Percentiles rank a stretch among this genome's conserved stretches.
phyloP scores from a whole-genome alignment of 2,329 filamentous ascomycete genomes.

The Trichoderma simmonsii region DNA sequence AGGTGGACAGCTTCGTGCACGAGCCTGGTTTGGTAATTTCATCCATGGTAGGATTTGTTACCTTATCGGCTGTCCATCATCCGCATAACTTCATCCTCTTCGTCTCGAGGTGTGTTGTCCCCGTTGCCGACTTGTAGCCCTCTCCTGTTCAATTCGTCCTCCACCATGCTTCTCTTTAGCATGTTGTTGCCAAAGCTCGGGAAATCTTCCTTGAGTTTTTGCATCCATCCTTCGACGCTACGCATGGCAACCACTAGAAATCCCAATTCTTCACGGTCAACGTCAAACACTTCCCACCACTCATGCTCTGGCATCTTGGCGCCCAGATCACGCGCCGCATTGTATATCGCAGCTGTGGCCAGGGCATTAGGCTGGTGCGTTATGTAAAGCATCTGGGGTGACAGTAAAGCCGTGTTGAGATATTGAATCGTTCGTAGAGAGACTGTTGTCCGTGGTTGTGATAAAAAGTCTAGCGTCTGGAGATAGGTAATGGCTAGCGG shows the following conservation, averaged over 20 bases:
- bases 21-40: neutral
- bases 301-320: constrained; percentile 77
- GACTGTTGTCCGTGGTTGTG: constrained; percentile 47
- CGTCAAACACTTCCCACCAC: constrained; percentile 99
- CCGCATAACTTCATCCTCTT: constrained; percentile 45
- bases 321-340: constrained; percentile 73
- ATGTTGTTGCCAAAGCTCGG: constrained; percentile 48
- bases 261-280: constrained; percentile 88
- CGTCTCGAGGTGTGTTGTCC: constrained; percentile 31
- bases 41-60: neutral
- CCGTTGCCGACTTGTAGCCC: constrained; percentile 37
- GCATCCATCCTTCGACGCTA: constrained; percentile 71
- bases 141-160: constrained; percentile 57
- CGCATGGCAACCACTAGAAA: constrained; percentile 85
- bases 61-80: constrained; percentile 33
- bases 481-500: constrained; percentile 87
- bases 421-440: constrained; percentile 67
- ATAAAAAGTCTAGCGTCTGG: constrained; percentile 75
- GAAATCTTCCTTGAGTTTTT: constrained; percentile 56
- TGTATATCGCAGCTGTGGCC: constrained; percentile 85
- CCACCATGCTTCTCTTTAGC: constrained; percentile 56
- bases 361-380: constrained; percentile 87
- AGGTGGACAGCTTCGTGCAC: neutral
- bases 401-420: constrained; percentile 82
- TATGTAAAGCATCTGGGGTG: constrained; percentile 83